phyloP scores from a whole-genome alignment of 176 grass and related monocot species.

The Pontederia paniculata region DNA sequence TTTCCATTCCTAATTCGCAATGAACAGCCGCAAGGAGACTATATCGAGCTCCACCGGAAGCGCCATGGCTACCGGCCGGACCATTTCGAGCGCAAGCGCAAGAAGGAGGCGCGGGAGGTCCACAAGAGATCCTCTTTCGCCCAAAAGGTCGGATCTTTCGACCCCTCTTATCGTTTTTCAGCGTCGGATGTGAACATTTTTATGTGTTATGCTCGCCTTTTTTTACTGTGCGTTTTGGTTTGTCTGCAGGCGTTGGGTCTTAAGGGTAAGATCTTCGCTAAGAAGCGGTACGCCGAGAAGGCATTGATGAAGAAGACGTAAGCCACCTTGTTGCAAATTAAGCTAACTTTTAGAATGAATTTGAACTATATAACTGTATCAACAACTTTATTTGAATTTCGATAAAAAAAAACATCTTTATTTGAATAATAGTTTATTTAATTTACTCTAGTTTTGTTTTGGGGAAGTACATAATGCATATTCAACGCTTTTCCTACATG shows the following conservation, averaged over 20 bases:
- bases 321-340: not conserved
- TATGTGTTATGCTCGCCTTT: not conserved
- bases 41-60: constrained; percentile 83
- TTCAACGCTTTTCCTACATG: too few species aligned
- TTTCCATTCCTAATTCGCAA: not conserved
- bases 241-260: constrained; percentile 42
- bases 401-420: too few species aligned
- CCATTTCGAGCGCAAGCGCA: constrained; percentile 69
- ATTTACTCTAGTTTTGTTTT: too few species aligned
- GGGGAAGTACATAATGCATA: too few species aligned
- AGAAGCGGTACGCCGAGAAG: constrained; percentile 86
- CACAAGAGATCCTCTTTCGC: constrained; percentile 45
- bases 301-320: constrained; percentile 95
- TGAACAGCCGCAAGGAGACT: constrained; percentile 80
- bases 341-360: too few species aligned
- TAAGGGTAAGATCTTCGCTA: constrained; percentile 80
- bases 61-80: constrained; percentile 66
- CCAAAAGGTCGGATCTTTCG: constrained; percentile 28
- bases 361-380: too few species aligned
- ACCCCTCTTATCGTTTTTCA: not conserved
- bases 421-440: too few species aligned
- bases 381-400: too few species aligned
- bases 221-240: not conserved
- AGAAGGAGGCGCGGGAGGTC: constrained; percentile 66
- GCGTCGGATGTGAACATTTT: not conserved